Base-by-base conservation (phyloP, 306 rosid species). In the Ochetophila trinervis region DNA sequence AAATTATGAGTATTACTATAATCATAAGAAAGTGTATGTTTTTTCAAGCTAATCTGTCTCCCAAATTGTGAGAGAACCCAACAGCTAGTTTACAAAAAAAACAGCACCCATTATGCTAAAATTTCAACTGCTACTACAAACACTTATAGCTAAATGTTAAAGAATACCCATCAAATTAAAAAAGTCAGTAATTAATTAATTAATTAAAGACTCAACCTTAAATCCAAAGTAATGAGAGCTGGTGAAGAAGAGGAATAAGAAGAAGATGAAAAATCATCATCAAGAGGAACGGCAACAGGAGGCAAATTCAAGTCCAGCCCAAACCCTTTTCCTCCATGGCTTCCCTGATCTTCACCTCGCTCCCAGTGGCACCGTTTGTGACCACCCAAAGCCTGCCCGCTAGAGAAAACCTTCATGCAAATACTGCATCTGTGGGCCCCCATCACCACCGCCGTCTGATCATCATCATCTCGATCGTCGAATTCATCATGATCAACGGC, bases 301-400 rank as follows among this genome's bases (percentile, higher is more conserved):
- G 94, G 94, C 70, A 85, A 24, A 53, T 90, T 87, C 81, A 90
- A 68, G 76, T 85, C 90, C 36, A 83, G 42, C 10, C 51, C 60
- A 16, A 51, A 23, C 18, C 15, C 34, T 5, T 24, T 14, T 22
- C 4, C 58, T 18, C 10, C 24, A 53, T 18, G 10, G 62, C 19
- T 59, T 67, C 16, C 32, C 44, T n/a, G 37, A 24, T 80, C 79
- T 1, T 82, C 82, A 3, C 68, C 82, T 56, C 68, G 78, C 15
- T 86, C 92, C 91, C 88, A 86, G 4, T 86, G 93, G 57, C 88
- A 75, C 81, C 88, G 80, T 74, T 80, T 82, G 15, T 89, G 96
- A 10, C 88, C 88, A 11, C 86, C 95, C 5, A 85, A 65, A 2
- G 95, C 91, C 65, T 81, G 91, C 0, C 91, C 96, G 16, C 83